phyloP scores from a whole-genome alignment of 108 stramenopile genomes.

The Chaetoceros tenuissimus region DNA sequence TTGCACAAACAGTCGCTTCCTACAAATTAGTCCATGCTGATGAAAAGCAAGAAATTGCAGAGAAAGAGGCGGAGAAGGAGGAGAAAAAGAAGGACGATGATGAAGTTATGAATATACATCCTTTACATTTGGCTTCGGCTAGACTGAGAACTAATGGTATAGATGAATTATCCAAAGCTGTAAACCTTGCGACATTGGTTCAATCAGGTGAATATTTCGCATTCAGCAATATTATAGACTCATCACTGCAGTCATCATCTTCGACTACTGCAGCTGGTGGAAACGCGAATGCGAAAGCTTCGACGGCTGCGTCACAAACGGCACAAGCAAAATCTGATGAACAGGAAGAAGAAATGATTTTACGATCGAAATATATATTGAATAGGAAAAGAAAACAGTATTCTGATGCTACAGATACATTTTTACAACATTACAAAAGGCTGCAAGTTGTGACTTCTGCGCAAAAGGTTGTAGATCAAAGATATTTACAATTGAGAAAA shows the following conservation, averaged over 20 bases:
- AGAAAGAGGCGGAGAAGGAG: constrained; percentile 10
- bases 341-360: constrained; percentile 30
- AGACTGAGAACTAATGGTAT: constrained; percentile 55
- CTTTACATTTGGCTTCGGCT: constrained; percentile 69
- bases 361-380: constrained; percentile 44
- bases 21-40: neutral
- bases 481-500: constrained; percentile 45
- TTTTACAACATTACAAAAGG: constrained; percentile 43
- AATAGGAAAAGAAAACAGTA: constrained; percentile 55
- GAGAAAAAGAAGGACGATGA: constrained; percentile 20
- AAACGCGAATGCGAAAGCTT: neutral
- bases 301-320: constrained; percentile 2
- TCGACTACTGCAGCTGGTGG: constrained; percentile 8
- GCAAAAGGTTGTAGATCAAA: constrained; percentile 43
- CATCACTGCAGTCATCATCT: constrained; percentile 7
- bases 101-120: constrained; percentile 34
- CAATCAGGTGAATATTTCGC: constrained; percentile 63
- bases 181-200: constrained; percentile 64
- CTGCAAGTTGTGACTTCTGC: constrained; percentile 40
- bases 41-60: constrained; percentile 10
- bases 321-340: neutral
- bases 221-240: constrained; percentile 63
- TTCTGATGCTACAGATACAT: constrained; percentile 26
- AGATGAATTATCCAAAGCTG: constrained; percentile 69
- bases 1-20: constrained; percentile 64